phyloP scores from a whole-genome alignment of 2,329 filamentous ascomycete genomes.

The Cladosporium sp. region DNA sequence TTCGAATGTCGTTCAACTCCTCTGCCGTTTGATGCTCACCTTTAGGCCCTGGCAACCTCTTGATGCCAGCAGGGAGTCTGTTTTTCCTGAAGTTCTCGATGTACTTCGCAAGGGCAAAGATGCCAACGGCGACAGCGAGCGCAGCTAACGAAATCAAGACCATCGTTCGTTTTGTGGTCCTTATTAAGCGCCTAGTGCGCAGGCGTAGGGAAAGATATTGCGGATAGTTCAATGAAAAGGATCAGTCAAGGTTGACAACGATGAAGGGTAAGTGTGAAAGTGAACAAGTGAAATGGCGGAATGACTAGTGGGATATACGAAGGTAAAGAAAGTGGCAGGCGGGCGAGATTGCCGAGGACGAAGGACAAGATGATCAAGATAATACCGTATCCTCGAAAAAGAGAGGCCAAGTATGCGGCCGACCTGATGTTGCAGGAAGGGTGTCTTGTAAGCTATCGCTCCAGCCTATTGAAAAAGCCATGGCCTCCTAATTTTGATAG shows the following conservation, averaged over 20 bases:
- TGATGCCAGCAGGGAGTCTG: conserved; percentile 15
- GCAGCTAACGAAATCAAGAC: conserved; percentile 18
- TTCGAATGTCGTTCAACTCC: neutral
- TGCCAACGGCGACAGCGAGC: conserved; percentile 26
- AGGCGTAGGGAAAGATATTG: too few species aligned
- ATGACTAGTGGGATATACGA: neutral
- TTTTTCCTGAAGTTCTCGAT: conserved; percentile 16
- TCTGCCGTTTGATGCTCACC: conserved; percentile 14
- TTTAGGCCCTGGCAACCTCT: conserved; percentile 23
- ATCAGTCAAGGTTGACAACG: neutral
- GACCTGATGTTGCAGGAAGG: neutral
- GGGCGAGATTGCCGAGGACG: neutral
- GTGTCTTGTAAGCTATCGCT: neutral
- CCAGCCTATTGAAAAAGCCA: neutral
- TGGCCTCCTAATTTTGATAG: neutral
- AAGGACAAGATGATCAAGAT: conserved; percentile 6
- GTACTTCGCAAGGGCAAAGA: conserved; percentile 22
- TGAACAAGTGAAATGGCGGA: neutral
- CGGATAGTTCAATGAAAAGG: too few species aligned
- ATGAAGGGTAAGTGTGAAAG: neutral
- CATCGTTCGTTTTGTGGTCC: conserved; percentile 9
- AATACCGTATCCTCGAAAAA: neutral
- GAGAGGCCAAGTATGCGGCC: conserved; percentile 1
- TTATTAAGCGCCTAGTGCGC: too few species aligned
- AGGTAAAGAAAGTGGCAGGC: too few species aligned